Percentiles rank a stretch among this genome's conserved stretches.
phyloP scores from a whole-genome alignment of 73 alveolate species.

The Stentor roeselii region DNA sequence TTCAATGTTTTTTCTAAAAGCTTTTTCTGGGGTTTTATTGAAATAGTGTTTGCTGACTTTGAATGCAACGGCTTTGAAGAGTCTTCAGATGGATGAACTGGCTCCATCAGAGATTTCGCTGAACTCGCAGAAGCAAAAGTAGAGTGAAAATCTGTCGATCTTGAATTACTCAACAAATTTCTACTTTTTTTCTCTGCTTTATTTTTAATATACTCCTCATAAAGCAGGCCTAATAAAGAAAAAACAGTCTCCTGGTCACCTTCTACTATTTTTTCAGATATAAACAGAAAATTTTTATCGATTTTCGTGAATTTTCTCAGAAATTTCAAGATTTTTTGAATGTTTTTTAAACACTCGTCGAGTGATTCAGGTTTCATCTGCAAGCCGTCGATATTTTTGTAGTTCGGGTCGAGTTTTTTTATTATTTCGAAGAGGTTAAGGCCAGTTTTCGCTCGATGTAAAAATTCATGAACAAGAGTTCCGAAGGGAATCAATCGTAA shows the following conservation, averaged over 20 bases:
- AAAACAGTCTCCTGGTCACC: not conserved
- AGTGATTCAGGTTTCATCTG: not conserved
- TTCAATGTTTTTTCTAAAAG: no score
- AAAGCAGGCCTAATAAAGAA: no score
- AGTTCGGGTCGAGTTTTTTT: not conserved
- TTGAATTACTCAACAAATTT: no score
- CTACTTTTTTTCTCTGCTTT: no score
- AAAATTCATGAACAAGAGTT: not conserved
- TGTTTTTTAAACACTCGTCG: not conserved
- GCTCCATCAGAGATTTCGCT: not conserved
- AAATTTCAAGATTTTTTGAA: no score
- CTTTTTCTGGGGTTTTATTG: no score
- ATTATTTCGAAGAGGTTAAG: not conserved
- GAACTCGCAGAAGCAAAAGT: no score
- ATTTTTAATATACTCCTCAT: no score
- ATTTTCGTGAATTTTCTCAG: not conserved
- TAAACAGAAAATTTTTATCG: not conserved
- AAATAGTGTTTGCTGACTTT: no score
- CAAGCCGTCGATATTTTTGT: not conserved
- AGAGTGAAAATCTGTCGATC: no score
- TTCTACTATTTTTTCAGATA: not conserved
- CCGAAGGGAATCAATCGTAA: not conserved
- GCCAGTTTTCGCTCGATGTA: not conserved
- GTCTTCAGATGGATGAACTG: no score
- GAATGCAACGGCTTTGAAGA: no score